Evolutionary conservation across 2,329 filamentous ascomycete species (phyloP), one percentile per base, ranked within the genome.

Genomic region (Paecilomyces fulvus): DNA sequence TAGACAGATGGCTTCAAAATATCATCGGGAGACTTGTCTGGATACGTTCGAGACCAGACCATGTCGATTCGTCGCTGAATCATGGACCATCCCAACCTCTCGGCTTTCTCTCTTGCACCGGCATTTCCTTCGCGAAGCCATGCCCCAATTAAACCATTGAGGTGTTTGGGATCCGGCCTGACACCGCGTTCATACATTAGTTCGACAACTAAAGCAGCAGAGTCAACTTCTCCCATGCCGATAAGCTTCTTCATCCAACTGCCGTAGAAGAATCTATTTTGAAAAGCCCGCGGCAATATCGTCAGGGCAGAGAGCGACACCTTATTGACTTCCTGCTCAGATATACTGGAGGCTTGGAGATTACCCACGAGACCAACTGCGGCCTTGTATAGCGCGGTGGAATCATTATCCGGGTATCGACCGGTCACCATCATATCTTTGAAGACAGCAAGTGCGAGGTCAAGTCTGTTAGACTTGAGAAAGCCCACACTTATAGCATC

Each of bases 161-260:
- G 78, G 61, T 95, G 89, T 53, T 88, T 86, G 1, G 88, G 77
- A 46, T 88, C 84, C 2, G 89, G 85, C 56, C 79, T 77, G 31
- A 91, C 81, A 1, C 84, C 84, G 63, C 82, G 83, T 54, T 81
- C 77, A 63, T 85, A 83, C 87, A 95, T 92, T 60, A 91, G 79
- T 12, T 87, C 81, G 28, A 94, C 77, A 8, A 95, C 89, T 58
- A 83, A 82, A 54, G 83, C 79, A 2, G 90, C 89, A 1, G 86
- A 87, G 56, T 88, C 82, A 12, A 89, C 73, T 61, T 90, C 82
- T 1, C 84, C 85, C 57, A 85, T 82, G 14, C 86, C 86, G 56
- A 95, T 88, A 8, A 95, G 81, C 52, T 88, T 84, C 71, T 92
- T 92, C 66, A 95, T 80, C 92, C 91, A 96, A 64, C 90, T 92